Evolutionary conservation across 768 basidiomycete species (phyloP), one percentile per base, ranked within the genome.

Genomic region (Termitomyces sp.): DNA sequence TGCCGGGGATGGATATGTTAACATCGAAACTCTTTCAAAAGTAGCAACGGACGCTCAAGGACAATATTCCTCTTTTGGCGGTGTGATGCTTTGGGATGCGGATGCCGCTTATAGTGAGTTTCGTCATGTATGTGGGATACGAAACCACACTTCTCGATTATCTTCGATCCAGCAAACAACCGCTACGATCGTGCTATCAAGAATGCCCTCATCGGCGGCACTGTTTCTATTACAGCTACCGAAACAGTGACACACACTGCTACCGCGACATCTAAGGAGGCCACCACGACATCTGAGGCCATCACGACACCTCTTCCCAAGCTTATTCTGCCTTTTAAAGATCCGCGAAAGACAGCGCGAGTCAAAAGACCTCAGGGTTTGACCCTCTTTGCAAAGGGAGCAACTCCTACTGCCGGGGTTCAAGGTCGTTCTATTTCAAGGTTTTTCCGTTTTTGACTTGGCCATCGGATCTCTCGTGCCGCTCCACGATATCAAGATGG

Each of bases 51-150:
- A 74, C 47, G 78, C 79, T 48, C 78, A 79, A 52, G 70, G 71
- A n/a, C 69, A 74, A 60, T 86, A 79, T 66, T 77, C 82, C 18
- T 83, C 81, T 26, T 86, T 85, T 61, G 84, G 83, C 4, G 84
- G 83, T 20, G 76, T 84, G 24, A 77, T 79, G 77, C 65, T 79
- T 14, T 79, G 77, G 78, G 75, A 76, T 57, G 73, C 72, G 7
- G 72, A 74, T 59, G 65, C 69, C 47, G 72, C 74, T 49, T 70
- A 73, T 56, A 76, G 76, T 75, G 60, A 71, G 73, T 76, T 60
- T 68, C 71, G 60, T 71, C 71, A 46, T 46, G 24, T 8, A 46
- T 16, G 24, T 32, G 40, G 45, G 45, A 44, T 2, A 46, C 35
- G 24, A 3, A 43, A 32, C 56, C 28, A 50, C 46, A 36, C 14